Base-by-base conservation (phyloP, 306 rosid species). In the Glycine tomentella region DNA sequence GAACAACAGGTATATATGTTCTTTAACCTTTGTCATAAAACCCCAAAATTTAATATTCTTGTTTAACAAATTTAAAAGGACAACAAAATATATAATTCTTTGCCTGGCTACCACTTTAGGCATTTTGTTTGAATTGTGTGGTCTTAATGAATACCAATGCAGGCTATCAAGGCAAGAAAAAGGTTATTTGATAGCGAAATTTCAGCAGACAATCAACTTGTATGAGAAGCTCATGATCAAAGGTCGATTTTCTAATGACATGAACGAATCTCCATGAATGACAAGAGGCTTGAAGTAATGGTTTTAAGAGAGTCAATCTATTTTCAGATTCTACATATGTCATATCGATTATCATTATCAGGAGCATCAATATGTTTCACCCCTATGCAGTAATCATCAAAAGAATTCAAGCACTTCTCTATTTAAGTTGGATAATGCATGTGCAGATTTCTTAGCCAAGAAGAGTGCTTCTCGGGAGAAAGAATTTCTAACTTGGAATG, bases 1-100 rank as follows among this genome's bases (percentile, higher is more conserved):
- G 76, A 88, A 76, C 84, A 84, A 5, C 92, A 88, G 92, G 94
- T 89, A 59, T 42, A 46, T 88, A 51, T 48, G 57, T 9, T 58
- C 67, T 82, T 31, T 62, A 63, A 40, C 71, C 50, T 38, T 15
- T 34, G 53, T 64, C 31, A 71, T 59, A 3, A 63, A 31, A 56
- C 10, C 71, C 8, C 73, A 14, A 38, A 72, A 51, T 40, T 56
- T 56, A 15, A 10, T 15, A 16, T 56, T 15, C 31, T 56, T 34
- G 68, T 77, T 83, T 36, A 31, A 17, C 8, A 10, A 17, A 15
- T 25, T 78, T 7, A 40, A 33, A 71, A 66, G 65, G 55, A 38
- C 15, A 64, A 20, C 20, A 20, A 20, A 70, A 31, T 36, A 16
- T 2, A 7, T 48, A 31, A 14, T 59, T 75, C 56, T 20, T 76